Percentiles rank a stretch among this genome's conserved stretches.
phyloP scores from a whole-genome alignment of 139 green algal genomes.

The Tetratostichococcus sp. region DNA sequence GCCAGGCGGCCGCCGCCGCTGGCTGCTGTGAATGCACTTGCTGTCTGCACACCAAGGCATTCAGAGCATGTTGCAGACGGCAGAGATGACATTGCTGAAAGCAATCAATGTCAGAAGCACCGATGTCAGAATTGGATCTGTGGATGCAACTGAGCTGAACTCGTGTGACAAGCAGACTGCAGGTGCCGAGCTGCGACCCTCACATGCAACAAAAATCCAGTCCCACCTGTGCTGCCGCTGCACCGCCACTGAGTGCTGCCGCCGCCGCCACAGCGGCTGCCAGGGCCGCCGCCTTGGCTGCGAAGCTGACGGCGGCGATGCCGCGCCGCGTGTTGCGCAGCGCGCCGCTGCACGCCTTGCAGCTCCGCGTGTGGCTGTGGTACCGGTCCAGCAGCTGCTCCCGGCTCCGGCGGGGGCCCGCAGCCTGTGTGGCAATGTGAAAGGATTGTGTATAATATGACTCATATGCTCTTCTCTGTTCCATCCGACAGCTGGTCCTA shows the following conservation, averaged over 20 bases:
- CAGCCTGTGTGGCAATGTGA: slow-evolving; percentile 3
- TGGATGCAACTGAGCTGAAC: too few species aligned
- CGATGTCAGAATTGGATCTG: too few species aligned
- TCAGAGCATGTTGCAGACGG: too few species aligned
- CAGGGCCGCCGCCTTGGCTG: not conserved
- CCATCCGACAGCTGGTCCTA: too few species aligned
- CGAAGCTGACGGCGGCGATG: not conserved
- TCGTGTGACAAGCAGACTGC: too few species aligned
- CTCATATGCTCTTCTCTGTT: too few species aligned
- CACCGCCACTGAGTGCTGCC: not conserved
- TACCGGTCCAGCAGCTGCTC: slow-evolving; percentile 23
- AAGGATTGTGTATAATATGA: too few species aligned
- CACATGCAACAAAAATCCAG: too few species aligned
- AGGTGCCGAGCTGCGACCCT: too few species aligned
- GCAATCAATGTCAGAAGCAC: not conserved
- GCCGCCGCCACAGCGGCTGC: not conserved
- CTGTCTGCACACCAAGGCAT: not conserved
- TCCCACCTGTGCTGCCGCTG: not conserved
- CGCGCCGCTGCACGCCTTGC: slow-evolving; percentile 7
- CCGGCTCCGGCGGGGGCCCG: slow-evolving; percentile 7
- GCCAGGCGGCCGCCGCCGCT: not conserved
- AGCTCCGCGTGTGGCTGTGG: slow-evolving; percentile 15
- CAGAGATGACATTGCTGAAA: not conserved
- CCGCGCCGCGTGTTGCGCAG: slow-evolving; percentile 7
- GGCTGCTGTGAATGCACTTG: not conserved